Evolutionary conservation across 2,329 filamentous ascomycete genomes (phyloP).

Genomic region (Coniella vitis): DNA sequence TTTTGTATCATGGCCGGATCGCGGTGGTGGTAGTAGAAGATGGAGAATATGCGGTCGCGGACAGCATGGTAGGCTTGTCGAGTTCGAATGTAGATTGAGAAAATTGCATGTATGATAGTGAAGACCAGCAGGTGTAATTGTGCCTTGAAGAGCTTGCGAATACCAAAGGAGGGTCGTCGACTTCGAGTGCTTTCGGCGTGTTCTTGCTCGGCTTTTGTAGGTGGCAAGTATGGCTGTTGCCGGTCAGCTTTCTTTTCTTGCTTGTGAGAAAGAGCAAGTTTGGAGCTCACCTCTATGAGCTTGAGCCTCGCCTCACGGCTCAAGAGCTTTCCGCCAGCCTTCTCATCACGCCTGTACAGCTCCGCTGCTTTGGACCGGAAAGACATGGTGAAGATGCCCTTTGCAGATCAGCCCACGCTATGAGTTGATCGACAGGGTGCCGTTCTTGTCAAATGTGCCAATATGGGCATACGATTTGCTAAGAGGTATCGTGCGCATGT

Average conservation of each 20-base stretch:
- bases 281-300: constrained; percentile 34
- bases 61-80: constrained; percentile 75
- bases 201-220: constrained; percentile 25
- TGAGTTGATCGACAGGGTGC: not conserved
- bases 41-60: constrained; percentile 67
- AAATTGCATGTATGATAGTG: constrained; percentile 68
- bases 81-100: constrained; percentile 80
- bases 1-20: constrained; percentile 87
- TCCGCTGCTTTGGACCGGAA: constrained; percentile 30
- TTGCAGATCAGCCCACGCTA: not conserved
- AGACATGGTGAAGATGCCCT: constrained; percentile 27
- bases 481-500: not conserved
- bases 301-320: constrained; percentile 37
- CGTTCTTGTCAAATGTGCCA: not conserved
- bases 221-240: constrained; percentile 30
- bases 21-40: constrained; percentile 91
- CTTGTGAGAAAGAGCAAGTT: constrained; percentile 2
- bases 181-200: constrained; percentile 15
- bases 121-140: constrained; percentile 63
- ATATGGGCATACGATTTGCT: not conserved
- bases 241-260: constrained; percentile 19
- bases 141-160: constrained; percentile 54
- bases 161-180: constrained; percentile 33
- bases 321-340: constrained; percentile 33
- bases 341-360: constrained; percentile 39